Conservation (phyloP, 352 stramenopile species). For the Phytopythium boreale region DNA sequence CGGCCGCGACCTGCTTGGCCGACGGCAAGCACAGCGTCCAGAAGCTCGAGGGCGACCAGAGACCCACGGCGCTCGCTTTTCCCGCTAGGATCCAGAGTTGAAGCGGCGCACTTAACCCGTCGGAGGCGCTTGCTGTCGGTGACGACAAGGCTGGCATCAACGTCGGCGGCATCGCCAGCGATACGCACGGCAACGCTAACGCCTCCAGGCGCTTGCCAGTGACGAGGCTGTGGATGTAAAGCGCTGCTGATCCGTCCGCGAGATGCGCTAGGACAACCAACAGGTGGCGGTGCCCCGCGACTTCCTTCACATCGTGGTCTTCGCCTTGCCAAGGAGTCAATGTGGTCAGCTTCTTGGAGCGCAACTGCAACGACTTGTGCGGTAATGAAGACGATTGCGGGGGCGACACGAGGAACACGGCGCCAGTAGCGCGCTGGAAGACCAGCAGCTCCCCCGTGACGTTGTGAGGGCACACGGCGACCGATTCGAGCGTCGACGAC, state of each 20-base stretch:
- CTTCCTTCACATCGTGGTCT: conserved; percentile 4
- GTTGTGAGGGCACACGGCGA: conserved; percentile 45
- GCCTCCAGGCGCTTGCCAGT: conserved; percentile 37
- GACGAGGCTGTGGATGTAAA: conserved; percentile 55
- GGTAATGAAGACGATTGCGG: not conserved
- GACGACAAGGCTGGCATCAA: not conserved
- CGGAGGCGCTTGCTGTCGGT: not conserved
- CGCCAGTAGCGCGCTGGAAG: conserved; percentile 26
- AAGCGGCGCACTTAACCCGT: conserved; percentile 12
- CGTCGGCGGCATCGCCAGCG: not conserved
- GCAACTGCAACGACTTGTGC: not conserved
- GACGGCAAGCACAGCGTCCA: conserved; percentile 61
- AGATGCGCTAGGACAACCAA: conserved; percentile 21
- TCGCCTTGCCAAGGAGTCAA: conserved; percentile 21
- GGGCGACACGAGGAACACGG: conserved; percentile 40
- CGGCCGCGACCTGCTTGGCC: conserved; percentile 37
- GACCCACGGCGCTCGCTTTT: conserved; percentile 45
- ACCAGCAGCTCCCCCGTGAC: conserved; percentile 78
- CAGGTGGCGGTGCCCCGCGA: conserved; percentile 46
- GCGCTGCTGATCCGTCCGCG: not conserved
- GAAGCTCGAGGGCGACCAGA: conserved; percentile 53
- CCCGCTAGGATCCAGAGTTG: conserved; percentile 52
- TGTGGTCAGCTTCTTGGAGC: conserved; percentile 19
- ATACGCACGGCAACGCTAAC: conserved; percentile 28
- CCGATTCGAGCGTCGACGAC: not conserved